A percentile compares a stretch with the other conserved stretches of the same genome.
These are phyloP conservation scores for Saposhnikovia divaricata DNA, from an alignment of 129 eudicot genomes.

Conservation along the genomic window DNA sequence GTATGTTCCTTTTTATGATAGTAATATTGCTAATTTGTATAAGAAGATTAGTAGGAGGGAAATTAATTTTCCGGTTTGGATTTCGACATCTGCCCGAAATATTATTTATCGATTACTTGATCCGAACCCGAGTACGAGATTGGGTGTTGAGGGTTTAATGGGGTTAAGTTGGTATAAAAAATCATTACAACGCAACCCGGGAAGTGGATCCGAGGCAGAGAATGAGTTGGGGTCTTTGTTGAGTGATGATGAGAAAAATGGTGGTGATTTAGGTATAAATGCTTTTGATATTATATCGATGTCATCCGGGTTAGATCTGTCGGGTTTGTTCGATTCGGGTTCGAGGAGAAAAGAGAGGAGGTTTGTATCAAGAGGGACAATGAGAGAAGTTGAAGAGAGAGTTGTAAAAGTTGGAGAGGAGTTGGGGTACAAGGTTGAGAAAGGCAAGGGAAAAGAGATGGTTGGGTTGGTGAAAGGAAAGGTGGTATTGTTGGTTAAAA, in stretches of 20 bases:
- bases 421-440: conserved; percentile 46
- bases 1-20: conserved; percentile 53
- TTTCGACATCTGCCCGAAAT: conserved; percentile 38
- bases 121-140: conserved; percentile 60
- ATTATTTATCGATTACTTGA: conserved; percentile 52
- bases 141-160: conserved; percentile 44
- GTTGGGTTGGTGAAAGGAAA: conserved; percentile 54
- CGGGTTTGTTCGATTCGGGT: conserved; percentile 52
- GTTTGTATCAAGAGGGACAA: conserved; percentile 34
- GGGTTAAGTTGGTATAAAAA: conserved; percentile 56
- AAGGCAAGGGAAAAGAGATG: conserved; percentile 30
- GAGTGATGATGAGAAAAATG: conserved; percentile 13
- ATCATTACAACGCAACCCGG: conserved; percentile 12
- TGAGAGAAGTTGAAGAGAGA: conserved; percentile 43
- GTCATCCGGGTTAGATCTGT: conserved; percentile 73
- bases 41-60: conserved; percentile 49
- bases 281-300: conserved; percentile 82
- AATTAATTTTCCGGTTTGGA: conserved; percentile 47
- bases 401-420: conserved; percentile 40
- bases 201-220: background rate
- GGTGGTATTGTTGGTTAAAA: conserved; percentile 29
- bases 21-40: conserved; percentile 56
- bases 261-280: conserved; percentile 27
- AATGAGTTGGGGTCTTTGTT: background rate
- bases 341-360: conserved; percentile 34